Evolutionary conservation across 495 filamentous ascomycete species (phyloP).

Genomic region (Penicillium ochrochloron): DNA sequence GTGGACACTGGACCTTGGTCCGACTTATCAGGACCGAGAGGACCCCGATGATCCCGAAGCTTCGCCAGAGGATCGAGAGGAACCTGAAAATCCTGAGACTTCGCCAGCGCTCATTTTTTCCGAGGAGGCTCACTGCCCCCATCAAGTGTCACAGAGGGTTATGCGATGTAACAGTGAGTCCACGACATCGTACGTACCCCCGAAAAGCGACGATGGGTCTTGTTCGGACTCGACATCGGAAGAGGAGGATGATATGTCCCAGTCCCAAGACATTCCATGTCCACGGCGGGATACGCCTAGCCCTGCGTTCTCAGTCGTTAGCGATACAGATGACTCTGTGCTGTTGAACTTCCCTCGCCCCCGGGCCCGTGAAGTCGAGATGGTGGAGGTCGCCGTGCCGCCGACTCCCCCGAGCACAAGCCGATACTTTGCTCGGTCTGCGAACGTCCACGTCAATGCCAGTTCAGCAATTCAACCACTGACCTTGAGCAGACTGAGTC

Average conservation of each 20-base stretch:
- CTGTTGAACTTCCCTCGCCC: neutral
- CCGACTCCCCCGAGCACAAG: no score
- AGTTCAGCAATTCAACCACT: no score
- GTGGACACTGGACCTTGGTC: neutral
- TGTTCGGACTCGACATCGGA: neutral
- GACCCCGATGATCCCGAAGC: neutral
- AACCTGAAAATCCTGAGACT: neutral
- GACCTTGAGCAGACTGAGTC: no score
- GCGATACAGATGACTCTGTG: neutral
- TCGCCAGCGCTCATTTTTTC: neutral
- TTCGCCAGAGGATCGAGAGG: no score
- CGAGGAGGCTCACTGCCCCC: neutral
- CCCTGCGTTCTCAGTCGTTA: neutral
- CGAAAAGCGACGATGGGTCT: neutral
- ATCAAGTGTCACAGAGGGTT: neutral
- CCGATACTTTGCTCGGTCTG: no score
- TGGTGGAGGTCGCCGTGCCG: no score
- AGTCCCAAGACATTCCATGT: neutral
- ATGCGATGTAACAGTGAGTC: neutral
- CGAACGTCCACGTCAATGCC: no score
- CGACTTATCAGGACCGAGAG: neutral
- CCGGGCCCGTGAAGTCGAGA: neutral
- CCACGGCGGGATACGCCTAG: neutral
- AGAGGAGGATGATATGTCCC: neutral
- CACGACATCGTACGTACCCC: neutral